A percentile compares a stretch with the other conserved stretches of the same genome.
phyloP scores from a whole-genome alignment of 345 rosid genomes.

The Populus simonii region DNA sequence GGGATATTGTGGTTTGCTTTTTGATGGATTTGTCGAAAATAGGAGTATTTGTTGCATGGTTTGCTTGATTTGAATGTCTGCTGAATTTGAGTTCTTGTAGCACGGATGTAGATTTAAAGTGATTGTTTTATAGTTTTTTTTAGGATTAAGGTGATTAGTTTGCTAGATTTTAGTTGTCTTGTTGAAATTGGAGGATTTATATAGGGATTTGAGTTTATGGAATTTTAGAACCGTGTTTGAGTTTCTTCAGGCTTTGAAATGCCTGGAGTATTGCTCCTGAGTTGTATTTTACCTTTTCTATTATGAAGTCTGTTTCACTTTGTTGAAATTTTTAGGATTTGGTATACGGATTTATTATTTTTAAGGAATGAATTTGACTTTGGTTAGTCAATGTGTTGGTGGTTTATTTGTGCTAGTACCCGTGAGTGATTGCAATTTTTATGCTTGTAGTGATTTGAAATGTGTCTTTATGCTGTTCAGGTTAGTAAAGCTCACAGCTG shows the following conservation, averaged over 20 bases:
- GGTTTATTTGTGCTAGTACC: not conserved
- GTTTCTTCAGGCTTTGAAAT: not conserved
- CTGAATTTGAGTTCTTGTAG: not conserved
- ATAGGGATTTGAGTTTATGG: not conserved
- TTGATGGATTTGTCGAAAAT: not conserved
- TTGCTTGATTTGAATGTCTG: not conserved
- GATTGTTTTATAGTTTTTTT: not conserved
- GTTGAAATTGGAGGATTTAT: not conserved
- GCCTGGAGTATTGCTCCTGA: not conserved
- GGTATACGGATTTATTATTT: not conserved
- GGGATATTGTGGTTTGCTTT: not conserved
- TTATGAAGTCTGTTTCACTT: not conserved
- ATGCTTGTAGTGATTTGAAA: slow-evolving; percentile 14
- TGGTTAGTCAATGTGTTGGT: not conserved
- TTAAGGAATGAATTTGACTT: not conserved
- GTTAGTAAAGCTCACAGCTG: slow-evolving; percentile 82
- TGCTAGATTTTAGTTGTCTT: not conserved
- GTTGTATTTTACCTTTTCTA: not conserved
- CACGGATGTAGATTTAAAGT: not conserved
- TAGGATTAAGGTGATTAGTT: not conserved
- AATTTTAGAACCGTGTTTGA: not conserved
- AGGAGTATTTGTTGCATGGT: not conserved
- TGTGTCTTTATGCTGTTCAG: slow-evolving; percentile 38
- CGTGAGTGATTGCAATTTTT: not conserved
- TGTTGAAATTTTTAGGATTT: slow-evolving; percentile 9